Base-by-base conservation (phyloP, 176 grass and related monocot genomes). In the Rhynchospora pubera region DNA sequence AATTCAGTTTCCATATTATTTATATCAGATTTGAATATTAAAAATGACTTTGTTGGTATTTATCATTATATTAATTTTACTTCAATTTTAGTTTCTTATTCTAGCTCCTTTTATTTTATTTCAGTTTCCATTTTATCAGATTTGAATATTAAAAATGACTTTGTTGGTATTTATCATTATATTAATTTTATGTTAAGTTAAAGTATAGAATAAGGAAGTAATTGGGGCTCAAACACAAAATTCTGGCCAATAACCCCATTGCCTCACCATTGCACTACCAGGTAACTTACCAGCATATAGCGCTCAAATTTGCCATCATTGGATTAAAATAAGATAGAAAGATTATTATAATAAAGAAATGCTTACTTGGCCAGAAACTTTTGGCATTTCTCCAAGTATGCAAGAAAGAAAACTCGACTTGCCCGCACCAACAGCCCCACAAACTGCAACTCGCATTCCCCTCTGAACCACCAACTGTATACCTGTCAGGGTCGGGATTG, bases 321-420 rank as follows among this genome's bases (percentile, higher is more conserved):
- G 14, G 16, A 52, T 16, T n/a, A 22, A 66, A 82, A 47, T 30
- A 83, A 34, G 7, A 42, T 30, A 43, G 39, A 84, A 60, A 55
- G 23, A 42, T 22, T 6, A 79, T 61, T 62, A 13, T 61, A 39
- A 11, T 64, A 28, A 56, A 69, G 18, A 69, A 59, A 81, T 64
- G 81, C 93, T 90, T 86, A 99, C 96, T 85, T 99, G 90, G 74
- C 96, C 96, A 86, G 79, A 91, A 71, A 88, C 62, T 89, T 87
- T 95, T 53, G 96, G 91, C 94, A 95, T 99, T 89, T 99, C 96
- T 32, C 96, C 96, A 6, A 99, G 92, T 87, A 95, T 88, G 82
- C 79, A 93, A 28, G 96, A 99, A 62, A 99, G 81, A 71, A 99
- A 88, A 77, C 96, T 99, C 52, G 96, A 99, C 83, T 95, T 99